phyloP scores from a whole-genome alignment of 495 filamentous ascomycete genomes.

The Thermothielavioides terrestris region DNA sequence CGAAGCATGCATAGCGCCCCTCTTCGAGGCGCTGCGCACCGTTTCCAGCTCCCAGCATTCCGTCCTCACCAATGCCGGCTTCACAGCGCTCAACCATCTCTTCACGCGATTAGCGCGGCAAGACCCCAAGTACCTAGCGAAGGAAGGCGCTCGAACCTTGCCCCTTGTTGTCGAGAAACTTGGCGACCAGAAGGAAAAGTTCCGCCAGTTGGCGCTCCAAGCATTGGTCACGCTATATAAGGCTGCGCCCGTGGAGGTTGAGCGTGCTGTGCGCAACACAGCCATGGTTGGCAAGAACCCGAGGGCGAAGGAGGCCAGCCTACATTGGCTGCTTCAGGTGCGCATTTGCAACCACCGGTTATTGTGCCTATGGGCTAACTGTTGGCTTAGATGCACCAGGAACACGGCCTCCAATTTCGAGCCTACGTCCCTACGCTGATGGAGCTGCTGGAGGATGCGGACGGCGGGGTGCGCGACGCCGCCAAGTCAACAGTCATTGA shows the following conservation, averaged over 20 bases:
- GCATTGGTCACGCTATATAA: slow-evolving; percentile 68
- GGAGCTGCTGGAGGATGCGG: slow-evolving; percentile 79
- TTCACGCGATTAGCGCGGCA: slow-evolving; percentile 76
- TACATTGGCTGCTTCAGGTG: slow-evolving; percentile 75
- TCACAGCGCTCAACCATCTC: slow-evolving; percentile 78
- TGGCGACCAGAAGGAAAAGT: slow-evolving; percentile 79
- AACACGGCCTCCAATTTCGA: slow-evolving; percentile 68
- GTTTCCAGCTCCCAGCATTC: slow-evolving; percentile 65
- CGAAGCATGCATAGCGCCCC: slow-evolving; percentile 55
- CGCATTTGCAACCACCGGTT: slow-evolving; percentile 1
- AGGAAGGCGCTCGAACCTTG: slow-evolving; percentile 55
- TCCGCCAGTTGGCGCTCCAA: slow-evolving; percentile 59
- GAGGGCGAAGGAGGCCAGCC: slow-evolving; percentile 69
- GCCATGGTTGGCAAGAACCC: slow-evolving; percentile 73
- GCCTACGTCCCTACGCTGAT: slow-evolving; percentile 74
- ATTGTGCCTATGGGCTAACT: slow-evolving; percentile 10
- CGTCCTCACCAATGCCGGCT: slow-evolving; percentile 60
- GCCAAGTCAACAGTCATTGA: slow-evolving; percentile 76
- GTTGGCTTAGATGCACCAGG: slow-evolving; percentile 59
- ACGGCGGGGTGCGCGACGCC: slow-evolving; percentile 71
- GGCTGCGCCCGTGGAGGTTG: slow-evolving; percentile 58
- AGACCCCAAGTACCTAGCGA: slow-evolving; percentile 59
- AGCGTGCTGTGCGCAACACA: slow-evolving; percentile 66
- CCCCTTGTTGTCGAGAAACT: slow-evolving; percentile 75
- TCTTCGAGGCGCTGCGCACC: slow-evolving; percentile 65